Percentiles rank a stretch among this genome's conserved stretches.
These are phyloP conservation scores for Solanum stenotomum DNA, from an alignment of 257 asterid genomes.

Conservation along the genomic window DNA sequence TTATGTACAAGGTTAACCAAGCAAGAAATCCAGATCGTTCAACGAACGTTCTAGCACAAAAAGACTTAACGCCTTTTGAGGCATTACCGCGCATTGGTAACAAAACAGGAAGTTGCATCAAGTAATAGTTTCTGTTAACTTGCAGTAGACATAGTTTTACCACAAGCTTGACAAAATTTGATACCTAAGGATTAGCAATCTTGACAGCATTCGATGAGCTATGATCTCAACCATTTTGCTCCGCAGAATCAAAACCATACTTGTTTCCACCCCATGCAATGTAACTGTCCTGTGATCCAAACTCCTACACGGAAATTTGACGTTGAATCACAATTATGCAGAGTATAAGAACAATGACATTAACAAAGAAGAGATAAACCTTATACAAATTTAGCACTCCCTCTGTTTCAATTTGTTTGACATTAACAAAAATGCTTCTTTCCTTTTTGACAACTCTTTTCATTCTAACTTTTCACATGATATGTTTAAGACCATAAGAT, in stretches of 20 bases:
- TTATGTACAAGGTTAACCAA: background rate
- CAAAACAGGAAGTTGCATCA: background rate
- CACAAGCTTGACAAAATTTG: slow-evolving; percentile 6
- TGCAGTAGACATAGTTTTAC: background rate
- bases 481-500: background rate
- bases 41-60: background rate
- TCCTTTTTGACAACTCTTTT: background rate
- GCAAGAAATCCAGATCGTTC: background rate
- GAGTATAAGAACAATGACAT: background rate
- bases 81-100: background rate
- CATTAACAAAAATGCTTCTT: background rate
- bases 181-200: background rate
- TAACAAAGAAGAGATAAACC: background rate
- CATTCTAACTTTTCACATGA: background rate
- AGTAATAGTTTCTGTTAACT: background rate
- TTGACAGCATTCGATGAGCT: background rate
- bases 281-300: slow-evolving; percentile 81
- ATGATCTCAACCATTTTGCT: slow-evolving; percentile 16
- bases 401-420: background rate
- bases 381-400: background rate
- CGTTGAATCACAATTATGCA: background rate
- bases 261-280: slow-evolving; percentile 76
- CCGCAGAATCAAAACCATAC: slow-evolving; percentile 10
- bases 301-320: slow-evolving; percentile 41
- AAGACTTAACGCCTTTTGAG: background rate